These are phyloP conservation scores for Fusarium piperis DNA, from an alignment of 2,329 filamentous ascomycete genomes.

Conservation along the genomic window DNA sequence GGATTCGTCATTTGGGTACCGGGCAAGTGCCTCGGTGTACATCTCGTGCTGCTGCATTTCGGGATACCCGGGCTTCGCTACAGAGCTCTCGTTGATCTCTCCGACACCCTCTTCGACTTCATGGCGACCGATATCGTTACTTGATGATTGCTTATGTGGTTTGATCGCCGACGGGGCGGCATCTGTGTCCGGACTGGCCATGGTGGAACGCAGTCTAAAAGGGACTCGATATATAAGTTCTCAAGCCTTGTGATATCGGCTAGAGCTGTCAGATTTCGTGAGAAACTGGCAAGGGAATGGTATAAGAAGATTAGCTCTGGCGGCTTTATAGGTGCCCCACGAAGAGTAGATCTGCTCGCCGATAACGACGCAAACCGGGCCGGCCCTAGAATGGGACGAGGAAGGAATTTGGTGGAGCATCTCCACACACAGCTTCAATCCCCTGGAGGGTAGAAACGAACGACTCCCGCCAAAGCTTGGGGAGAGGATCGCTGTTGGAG, in stretches of 20 bases:
- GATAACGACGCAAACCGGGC: background rate
- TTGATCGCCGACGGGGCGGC: slow-evolving; percentile 4
- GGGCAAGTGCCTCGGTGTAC: slow-evolving; percentile 48
- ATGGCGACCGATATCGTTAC: background rate
- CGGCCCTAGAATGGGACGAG: background rate
- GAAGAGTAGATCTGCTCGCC: background rate
- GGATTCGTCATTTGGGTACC: slow-evolving; percentile 50
- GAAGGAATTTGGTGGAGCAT: background rate
- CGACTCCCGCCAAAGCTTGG: background rate
- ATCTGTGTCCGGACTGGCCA: background rate
- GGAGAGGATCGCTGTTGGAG: background rate
- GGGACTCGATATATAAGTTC: background rate
- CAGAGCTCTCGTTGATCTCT: background rate
- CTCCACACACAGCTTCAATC: background rate
- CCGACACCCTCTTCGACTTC: slow-evolving; percentile 2
- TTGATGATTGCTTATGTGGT: background rate
- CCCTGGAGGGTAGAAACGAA: background rate
- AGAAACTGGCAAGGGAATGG: background rate
- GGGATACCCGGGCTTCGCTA: background rate
- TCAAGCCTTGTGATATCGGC: background rate
- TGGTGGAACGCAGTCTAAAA: background rate
- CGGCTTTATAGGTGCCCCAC: background rate
- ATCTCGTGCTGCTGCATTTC: slow-evolving; percentile 38
- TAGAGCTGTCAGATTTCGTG: background rate
- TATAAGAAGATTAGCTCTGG: background rate